Percentiles rank a stretch among this genome's conserved stretches.
Conservation (phyloP, 768 basidiomycete species). For the Suillus subaureus region DNA sequence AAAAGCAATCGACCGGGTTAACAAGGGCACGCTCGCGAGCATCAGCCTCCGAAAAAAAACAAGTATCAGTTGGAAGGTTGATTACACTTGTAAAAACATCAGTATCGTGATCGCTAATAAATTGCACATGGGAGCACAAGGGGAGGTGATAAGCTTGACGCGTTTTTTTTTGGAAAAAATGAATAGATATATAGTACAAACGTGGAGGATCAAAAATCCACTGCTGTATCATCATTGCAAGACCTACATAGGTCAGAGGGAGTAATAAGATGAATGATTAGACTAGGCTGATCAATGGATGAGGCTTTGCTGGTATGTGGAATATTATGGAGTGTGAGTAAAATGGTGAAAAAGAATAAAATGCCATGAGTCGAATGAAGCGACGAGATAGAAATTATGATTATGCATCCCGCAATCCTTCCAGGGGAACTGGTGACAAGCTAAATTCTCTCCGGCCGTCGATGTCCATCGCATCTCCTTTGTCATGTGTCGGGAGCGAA, state of each 20-base stretch:
- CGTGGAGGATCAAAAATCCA: slow-evolving; percentile 1
- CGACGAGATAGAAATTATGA: slow-evolving; percentile 9
- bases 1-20: background rate
- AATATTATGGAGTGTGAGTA: slow-evolving; percentile 25
- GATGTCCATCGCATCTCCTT: slow-evolving; percentile 24
- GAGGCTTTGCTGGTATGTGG: slow-evolving; percentile 27
- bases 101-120: slow-evolving; percentile 6
- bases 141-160: background rate
- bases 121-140: background rate
- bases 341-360: slow-evolving; percentile 17
- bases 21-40: background rate
- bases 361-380: slow-evolving; percentile 14
- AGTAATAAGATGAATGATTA: slow-evolving; percentile 31
- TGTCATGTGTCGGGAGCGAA: slow-evolving; percentile 6
- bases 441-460: slow-evolving; percentile 22
- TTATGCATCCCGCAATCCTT: slow-evolving; percentile 19
- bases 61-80: background rate
- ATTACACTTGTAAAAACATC: slow-evolving; percentile 1
- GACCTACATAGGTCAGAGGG: slow-evolving; percentile 18
- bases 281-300: slow-evolving; percentile 27
- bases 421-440: slow-evolving; percentile 21
- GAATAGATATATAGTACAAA: background rate
- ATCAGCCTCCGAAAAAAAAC: background rate
- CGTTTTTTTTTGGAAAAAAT: background rate
- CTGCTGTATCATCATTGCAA: background rate